Evolutionary conservation across 768 basidiomycete species (phyloP).

Genomic region (Podaxis mareebaensis): DNA sequence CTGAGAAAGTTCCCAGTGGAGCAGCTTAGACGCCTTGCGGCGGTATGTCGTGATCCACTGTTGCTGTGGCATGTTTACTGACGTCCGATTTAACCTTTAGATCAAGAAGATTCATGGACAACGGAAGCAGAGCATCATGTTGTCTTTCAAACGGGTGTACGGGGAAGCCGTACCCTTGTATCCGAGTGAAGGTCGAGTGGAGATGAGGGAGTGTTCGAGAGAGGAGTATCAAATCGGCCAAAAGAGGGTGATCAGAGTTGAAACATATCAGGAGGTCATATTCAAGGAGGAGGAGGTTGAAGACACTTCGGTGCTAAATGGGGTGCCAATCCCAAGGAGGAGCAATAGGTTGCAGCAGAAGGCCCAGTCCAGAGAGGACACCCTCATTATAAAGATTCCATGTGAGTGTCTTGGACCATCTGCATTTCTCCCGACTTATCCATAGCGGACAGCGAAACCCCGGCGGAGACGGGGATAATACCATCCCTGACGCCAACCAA

Average conservation of each 20-base stretch:
- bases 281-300: constrained; percentile 10
- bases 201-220: constrained; percentile 11
- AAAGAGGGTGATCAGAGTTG: constrained; percentile 7
- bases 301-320: not conserved
- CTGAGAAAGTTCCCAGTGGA: constrained; percentile 8
- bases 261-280: constrained; percentile 9
- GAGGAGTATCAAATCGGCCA: constrained; percentile 12
- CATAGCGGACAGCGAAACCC: not conserved
- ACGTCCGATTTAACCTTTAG: not conserved
- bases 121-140: constrained; percentile 14
- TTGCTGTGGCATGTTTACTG: not conserved
- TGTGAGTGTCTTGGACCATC: not conserved
- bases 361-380: not conserved
- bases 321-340: not conserved
- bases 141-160: constrained; percentile 8
- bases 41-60: not conserved
- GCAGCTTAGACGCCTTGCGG: constrained; percentile 9
- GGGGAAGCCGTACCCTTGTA: constrained; percentile 8
- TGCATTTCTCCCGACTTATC: not conserved
- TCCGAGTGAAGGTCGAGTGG: constrained; percentile 12
- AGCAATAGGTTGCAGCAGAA: constrained; percentile 8
- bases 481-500: not conserved
- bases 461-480: not conserved
- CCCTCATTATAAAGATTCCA: not conserved
- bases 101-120: constrained; percentile 8